phyloP scores from a whole-genome alignment of 2,329 filamentous ascomycete species.

The Orbilia quercus region DNA sequence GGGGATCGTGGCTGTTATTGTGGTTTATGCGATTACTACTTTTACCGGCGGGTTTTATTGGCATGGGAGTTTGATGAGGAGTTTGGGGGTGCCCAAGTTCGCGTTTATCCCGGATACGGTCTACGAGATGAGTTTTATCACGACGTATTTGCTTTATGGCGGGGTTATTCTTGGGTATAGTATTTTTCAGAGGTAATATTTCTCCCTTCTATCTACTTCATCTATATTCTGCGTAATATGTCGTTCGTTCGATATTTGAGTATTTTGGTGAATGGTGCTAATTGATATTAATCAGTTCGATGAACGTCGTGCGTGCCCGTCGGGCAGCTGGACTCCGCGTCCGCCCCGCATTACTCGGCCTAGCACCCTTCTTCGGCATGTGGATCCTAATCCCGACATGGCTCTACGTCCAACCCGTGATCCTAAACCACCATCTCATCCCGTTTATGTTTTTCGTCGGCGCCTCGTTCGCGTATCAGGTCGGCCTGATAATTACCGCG shows the following conservation, averaged over 20 bases:
- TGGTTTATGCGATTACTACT: slow-evolving; percentile 85
- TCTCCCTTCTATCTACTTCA: slow-evolving; percentile 4
- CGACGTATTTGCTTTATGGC: slow-evolving; percentile 93
- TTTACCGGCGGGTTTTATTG: slow-evolving; percentile 91
- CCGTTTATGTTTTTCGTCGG: slow-evolving; percentile 91
- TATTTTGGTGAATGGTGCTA: no score
- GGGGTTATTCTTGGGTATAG: slow-evolving; percentile 83
- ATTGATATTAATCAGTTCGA: slow-evolving; percentile 66
- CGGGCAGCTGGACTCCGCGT: slow-evolving; percentile 77
- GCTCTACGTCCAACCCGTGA: slow-evolving; percentile 83
- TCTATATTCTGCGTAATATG: not conserved
- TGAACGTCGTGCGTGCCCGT: slow-evolving; percentile 85
- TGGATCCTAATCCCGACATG: slow-evolving; percentile 84
- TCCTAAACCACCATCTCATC: slow-evolving; percentile 83
- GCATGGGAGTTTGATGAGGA: slow-evolving; percentile 82
- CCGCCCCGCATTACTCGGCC: slow-evolving; percentile 80
- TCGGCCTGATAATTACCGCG: slow-evolving; percentile 94
- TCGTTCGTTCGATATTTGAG: no score
- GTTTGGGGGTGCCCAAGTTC: slow-evolving; percentile 64
- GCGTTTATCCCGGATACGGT: slow-evolving; percentile 75
- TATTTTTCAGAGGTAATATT: slow-evolving; percentile 74
- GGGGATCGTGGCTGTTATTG: slow-evolving; percentile 84
- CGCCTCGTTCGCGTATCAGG: slow-evolving; percentile 91
- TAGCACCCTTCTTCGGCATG: slow-evolving; percentile 80
- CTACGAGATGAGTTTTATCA: slow-evolving; percentile 85